Percentiles rank a stretch among this genome's conserved stretches.
These are phyloP conservation scores for Vigna hirtella DNA, from an alignment of 306 rosid genomes.

Conservation along the genomic window DNA sequence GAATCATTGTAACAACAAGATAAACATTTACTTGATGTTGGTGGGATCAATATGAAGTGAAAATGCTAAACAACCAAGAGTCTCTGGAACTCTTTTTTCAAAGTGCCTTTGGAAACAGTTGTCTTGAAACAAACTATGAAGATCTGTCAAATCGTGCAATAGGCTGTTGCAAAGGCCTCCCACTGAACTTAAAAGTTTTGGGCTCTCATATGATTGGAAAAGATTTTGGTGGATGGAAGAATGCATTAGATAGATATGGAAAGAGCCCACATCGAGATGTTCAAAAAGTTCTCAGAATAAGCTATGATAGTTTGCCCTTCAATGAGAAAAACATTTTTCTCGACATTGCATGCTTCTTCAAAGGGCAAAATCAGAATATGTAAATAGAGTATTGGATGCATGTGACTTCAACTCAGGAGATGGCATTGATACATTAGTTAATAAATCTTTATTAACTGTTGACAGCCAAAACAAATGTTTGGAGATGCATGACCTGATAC, in stretches of 20 bases:
- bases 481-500: not conserved
- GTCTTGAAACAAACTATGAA: not conserved
- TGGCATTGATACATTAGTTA: not conserved
- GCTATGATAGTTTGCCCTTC: slow-evolving; percentile 3
- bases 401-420: not conserved
- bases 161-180: slow-evolving; percentile 29
- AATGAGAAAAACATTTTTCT: slow-evolving; percentile 10
- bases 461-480: not conserved
- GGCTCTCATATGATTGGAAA: not conserved
- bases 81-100: slow-evolving; percentile 15
- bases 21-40: not conserved
- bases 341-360: slow-evolving; percentile 32
- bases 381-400: slow-evolving; percentile 1
- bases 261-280: slow-evolving; percentile 2
- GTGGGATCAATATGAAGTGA: not conserved
- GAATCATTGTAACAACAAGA: slow-evolving; percentile 21
- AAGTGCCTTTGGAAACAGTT: not conserved
- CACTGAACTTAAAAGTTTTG: slow-evolving; percentile 27
- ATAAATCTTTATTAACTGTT: slow-evolving; percentile 15
- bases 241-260: slow-evolving; percentile 2
- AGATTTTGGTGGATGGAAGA: not conserved
- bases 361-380: not conserved
- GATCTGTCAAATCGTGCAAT: not conserved
- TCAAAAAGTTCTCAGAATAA: slow-evolving; percentile 20
- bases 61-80: not conserved